A percentile compares a stretch with the other conserved stretches of the same genome.
Conservation (phyloP, 805 yeast species). For the Ogataea populi-albae region DNA sequence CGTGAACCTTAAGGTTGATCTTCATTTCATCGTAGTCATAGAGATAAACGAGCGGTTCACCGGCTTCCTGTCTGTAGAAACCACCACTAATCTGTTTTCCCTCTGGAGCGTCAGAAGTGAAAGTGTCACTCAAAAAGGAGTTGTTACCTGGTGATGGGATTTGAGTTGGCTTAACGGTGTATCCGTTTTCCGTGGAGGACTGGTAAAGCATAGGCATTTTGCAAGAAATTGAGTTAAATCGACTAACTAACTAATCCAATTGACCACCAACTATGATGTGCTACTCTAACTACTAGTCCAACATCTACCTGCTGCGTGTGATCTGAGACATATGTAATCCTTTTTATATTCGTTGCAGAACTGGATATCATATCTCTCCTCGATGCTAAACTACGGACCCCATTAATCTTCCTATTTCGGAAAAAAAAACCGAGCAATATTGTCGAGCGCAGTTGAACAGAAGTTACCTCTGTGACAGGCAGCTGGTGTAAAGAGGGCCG, state of each 20-base stretch:
- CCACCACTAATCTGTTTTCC: constrained; percentile 65
- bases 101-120: constrained; percentile 57
- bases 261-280: background rate
- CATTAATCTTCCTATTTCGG: constrained; percentile 3
- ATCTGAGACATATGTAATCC: too few species aligned
- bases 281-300: too few species aligned
- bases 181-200: constrained; percentile 49
- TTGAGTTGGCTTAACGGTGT: constrained; percentile 51
- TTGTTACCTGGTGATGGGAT: constrained; percentile 66
- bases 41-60: constrained; percentile 64
- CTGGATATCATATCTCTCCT: constrained; percentile 3
- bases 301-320: too few species aligned
- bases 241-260: too few species aligned
- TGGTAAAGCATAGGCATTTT: constrained; percentile 56
- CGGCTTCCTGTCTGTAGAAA: constrained; percentile 66
- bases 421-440: too few species aligned
- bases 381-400: background rate
- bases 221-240: constrained; percentile 2
- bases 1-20: constrained; percentile 64
- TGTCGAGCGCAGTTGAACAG: too few species aligned
- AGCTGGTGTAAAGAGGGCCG: too few species aligned
- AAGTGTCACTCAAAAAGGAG: constrained; percentile 65
- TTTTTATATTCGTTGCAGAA: too few species aligned
- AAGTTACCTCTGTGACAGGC: too few species aligned
- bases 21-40: constrained; percentile 70